phyloP scores from a whole-genome alignment of 768 basidiomycete species.

The Phaffia tasmanica region DNA sequence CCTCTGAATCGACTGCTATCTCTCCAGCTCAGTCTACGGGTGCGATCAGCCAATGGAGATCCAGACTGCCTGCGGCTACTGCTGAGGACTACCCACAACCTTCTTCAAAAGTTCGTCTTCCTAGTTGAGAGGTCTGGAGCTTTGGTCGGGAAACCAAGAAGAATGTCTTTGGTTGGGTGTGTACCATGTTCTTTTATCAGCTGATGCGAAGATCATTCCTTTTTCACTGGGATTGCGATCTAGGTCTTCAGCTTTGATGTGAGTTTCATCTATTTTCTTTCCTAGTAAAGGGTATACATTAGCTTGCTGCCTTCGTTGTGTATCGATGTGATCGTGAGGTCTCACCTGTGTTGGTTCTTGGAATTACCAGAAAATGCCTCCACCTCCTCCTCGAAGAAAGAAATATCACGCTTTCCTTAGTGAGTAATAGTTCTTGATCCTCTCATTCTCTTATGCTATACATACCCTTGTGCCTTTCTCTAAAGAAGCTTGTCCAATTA shows the following conservation, averaged over 20 bases:
- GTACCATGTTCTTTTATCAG: background rate
- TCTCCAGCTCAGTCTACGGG: conserved; percentile 5
- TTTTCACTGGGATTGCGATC: background rate
- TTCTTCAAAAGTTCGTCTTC: background rate
- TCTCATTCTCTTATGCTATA: background rate
- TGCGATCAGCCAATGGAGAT: conserved; percentile 9
- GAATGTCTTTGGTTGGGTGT: no score
- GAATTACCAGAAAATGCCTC: background rate
- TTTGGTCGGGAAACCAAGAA: background rate
- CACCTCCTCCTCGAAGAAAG: background rate
- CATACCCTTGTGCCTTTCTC: conserved; percentile 1
- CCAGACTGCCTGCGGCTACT: background rate
- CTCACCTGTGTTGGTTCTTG: no score
- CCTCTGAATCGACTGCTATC: conserved; percentile 2
- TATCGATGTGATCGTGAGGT: no score
- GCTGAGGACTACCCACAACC: conserved; percentile 9
- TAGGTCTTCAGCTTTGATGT: conserved; percentile 5
- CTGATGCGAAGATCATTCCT: background rate
- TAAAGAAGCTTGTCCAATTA: conserved; percentile 2
- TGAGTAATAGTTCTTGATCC: background rate
- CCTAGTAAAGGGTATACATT: no score
- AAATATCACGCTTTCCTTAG: no score
- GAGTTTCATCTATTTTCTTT: background rate
- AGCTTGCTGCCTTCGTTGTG: no score
- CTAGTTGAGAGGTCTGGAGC: background rate